Percentiles rank a stretch among this genome's conserved stretches.
These are phyloP conservation scores for Penicillium canescens DNA, from an alignment of 495 filamentous ascomycete genomes.

Conservation along the genomic window DNA sequence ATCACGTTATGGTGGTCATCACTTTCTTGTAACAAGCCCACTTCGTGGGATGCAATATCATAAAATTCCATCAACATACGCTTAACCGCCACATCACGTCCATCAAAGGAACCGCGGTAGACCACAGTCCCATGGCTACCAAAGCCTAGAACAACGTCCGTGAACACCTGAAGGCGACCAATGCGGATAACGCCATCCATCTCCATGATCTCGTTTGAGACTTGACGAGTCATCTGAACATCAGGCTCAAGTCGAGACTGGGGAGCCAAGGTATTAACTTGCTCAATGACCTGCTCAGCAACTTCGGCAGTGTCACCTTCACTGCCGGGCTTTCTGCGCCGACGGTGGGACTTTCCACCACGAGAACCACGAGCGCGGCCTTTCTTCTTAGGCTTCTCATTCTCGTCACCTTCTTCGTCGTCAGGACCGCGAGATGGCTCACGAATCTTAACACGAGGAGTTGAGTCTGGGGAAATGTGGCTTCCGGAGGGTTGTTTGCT, in stretches of 20 bases:
- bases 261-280: slow-evolving; percentile 36
- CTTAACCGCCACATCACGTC: slow-evolving; percentile 92
- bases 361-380: slow-evolving; percentile 71
- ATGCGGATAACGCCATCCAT: slow-evolving; percentile 62
- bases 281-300: slow-evolving; percentile 43
- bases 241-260: slow-evolving; percentile 58
- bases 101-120: slow-evolving; percentile 82
- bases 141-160: slow-evolving; percentile 70
- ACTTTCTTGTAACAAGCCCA: slow-evolving; percentile 83
- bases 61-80: slow-evolving; percentile 93
- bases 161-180: slow-evolving; percentile 71
- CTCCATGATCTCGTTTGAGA: slow-evolving; percentile 41
- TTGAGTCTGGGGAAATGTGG: slow-evolving; percentile 18
- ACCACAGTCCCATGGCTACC: slow-evolving; percentile 88
- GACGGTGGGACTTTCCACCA: slow-evolving; percentile 75
- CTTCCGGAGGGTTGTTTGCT: slow-evolving; percentile 29
- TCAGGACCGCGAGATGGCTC: slow-evolving; percentile 43
- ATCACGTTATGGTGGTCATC: slow-evolving; percentile 97
- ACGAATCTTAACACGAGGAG: slow-evolving; percentile 41
- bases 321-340: slow-evolving; percentile 50
- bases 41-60: slow-evolving; percentile 93
- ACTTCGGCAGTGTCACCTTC: slow-evolving; percentile 45
- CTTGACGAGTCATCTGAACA: slow-evolving; percentile 41
- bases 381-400: slow-evolving; percentile 73
- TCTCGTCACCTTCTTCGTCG: slow-evolving; percentile 40